Conservation (phyloP, 2,329 filamentous ascomycete species). For the Magnaporthales sp. region DNA sequence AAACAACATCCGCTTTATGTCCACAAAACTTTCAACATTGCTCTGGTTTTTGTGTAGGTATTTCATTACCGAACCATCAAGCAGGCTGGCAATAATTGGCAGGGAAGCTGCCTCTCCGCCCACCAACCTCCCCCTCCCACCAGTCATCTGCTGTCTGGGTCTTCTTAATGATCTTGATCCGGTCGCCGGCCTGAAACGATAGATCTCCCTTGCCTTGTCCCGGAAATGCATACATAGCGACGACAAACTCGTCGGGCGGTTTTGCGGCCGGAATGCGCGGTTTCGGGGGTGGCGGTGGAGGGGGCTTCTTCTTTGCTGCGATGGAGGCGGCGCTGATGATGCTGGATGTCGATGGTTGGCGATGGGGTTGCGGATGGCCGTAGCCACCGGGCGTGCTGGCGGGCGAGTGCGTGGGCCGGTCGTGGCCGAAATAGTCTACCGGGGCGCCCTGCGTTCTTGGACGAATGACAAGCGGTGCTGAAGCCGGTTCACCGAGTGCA, state of each 20-base stretch:
- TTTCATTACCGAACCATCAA: slow-evolving; percentile 8
- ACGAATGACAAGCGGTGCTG: slow-evolving; percentile 9
- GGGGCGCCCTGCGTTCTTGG: slow-evolving; percentile 3
- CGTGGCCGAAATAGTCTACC: slow-evolving; percentile 5
- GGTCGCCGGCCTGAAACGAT: slow-evolving; percentile 67
- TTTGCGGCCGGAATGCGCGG: slow-evolving; percentile 40
- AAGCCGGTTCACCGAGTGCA: slow-evolving; percentile 28
- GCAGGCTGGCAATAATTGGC: slow-evolving; percentile 63
- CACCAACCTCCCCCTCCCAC: slow-evolving; percentile 74
- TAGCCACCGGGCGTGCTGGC: neutral
- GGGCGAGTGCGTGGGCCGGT: neutral
- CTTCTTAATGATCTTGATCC: slow-evolving; percentile 68
- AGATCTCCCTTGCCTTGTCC: slow-evolving; percentile 64
- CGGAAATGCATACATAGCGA: slow-evolving; percentile 67
- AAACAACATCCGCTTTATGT: neutral
- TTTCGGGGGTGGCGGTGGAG: slow-evolving; percentile 62
- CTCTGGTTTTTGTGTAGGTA: neutral
- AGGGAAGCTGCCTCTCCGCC: slow-evolving; percentile 64
- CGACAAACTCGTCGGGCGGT: slow-evolving; percentile 46
- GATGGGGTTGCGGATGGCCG: slow-evolving; percentile 4
- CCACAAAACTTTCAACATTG: neutral
- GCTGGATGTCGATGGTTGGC: slow-evolving; percentile 14
- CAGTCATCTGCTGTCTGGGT: slow-evolving; percentile 76
- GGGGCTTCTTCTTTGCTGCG: slow-evolving; percentile 60
- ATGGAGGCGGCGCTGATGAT: slow-evolving; percentile 16